Evolutionary conservation across 163 green algal species (phyloP).

Genomic region (Scenedesmus sp.): DNA sequence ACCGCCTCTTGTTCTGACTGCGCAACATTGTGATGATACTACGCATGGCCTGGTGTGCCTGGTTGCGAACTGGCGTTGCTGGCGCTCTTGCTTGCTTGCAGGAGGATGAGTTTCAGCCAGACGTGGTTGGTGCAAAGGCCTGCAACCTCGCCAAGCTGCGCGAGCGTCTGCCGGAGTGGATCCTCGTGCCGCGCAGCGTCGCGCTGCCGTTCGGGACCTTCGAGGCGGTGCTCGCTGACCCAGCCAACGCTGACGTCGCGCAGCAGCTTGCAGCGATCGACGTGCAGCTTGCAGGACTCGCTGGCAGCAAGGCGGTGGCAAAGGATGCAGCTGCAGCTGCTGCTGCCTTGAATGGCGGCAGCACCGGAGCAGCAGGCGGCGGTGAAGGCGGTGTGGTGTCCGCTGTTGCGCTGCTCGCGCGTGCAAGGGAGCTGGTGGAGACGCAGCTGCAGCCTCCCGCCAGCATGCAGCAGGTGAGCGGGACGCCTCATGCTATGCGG

Average conservation of each 20-base stretch:
- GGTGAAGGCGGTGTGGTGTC: background rate
- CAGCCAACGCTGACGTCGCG: slow-evolving; percentile 46
- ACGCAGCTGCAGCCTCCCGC: slow-evolving; percentile 65
- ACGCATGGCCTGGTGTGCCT: too few species aligned
- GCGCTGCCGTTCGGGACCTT: slow-evolving; percentile 92
- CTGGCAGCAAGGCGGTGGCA: background rate
- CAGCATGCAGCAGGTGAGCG: slow-evolving; percentile 57
- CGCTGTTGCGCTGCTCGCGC: slow-evolving; percentile 55
- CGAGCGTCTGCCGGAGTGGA: slow-evolving; percentile 57
- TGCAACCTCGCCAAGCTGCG: slow-evolving; percentile 79
- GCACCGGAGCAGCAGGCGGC: slow-evolving; percentile 10
- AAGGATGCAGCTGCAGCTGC: slow-evolving; percentile 1
- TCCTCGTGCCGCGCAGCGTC: slow-evolving; percentile 63
- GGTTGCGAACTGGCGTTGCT: slow-evolving; percentile 53
- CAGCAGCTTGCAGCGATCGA: slow-evolving; percentile 44
- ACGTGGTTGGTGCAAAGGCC: slow-evolving; percentile 85
- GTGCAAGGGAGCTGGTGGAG: slow-evolving; percentile 59
- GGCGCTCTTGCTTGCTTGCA: slow-evolving; percentile 43
- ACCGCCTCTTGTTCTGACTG: too few species aligned
- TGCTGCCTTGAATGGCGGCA: background rate
- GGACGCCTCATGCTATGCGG: background rate
- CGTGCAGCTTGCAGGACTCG: slow-evolving; percentile 24
- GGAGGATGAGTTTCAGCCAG: slow-evolving; percentile 70
- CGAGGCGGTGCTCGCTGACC: slow-evolving; percentile 75
- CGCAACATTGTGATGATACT: too few species aligned